These are phyloP conservation scores for Magnaporthiopsis rhizophila DNA, from an alignment of 2,329 filamentous ascomycete genomes.

Conservation along the genomic window DNA sequence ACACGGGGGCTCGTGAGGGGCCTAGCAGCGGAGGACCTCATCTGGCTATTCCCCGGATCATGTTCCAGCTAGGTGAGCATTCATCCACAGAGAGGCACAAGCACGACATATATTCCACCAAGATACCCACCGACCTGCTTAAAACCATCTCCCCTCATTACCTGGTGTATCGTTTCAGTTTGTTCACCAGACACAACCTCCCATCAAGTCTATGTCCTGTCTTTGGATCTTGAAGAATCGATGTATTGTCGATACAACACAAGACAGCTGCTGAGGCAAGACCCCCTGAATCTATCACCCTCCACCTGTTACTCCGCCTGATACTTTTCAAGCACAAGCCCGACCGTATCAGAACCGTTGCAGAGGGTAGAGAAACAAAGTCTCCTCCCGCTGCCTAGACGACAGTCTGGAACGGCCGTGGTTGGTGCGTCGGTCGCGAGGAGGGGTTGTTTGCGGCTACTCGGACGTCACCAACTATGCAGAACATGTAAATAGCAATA, in stretches of 20 bases:
- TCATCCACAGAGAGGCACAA: no score
- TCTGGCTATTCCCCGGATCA: no score
- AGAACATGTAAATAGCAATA: conserved; percentile 1
- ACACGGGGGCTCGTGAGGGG: no score
- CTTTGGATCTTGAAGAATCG: neutral
- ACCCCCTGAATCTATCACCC: neutral
- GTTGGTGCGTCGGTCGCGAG: neutral
- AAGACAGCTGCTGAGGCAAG: neutral
- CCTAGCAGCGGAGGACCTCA: no score
- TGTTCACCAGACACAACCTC: neutral
- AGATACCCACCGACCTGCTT: no score
- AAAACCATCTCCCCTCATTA: neutral
- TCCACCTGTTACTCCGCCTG: neutral
- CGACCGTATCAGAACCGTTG: neutral
- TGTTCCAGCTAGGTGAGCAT: no score
- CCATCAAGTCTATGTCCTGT: neutral
- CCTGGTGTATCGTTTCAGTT: neutral
- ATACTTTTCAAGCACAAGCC: neutral
- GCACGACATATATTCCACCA: no score
- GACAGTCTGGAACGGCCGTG: neutral
- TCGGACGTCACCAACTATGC: neutral
- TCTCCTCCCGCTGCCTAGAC: neutral
- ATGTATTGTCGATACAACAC: neutral
- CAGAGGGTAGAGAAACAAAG: neutral
- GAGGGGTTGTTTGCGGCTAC: neutral